These are phyloP conservation scores for Stemphylium vesicarium DNA, from an alignment of 2,329 filamentous ascomycete genomes.

Conservation along the genomic window DNA sequence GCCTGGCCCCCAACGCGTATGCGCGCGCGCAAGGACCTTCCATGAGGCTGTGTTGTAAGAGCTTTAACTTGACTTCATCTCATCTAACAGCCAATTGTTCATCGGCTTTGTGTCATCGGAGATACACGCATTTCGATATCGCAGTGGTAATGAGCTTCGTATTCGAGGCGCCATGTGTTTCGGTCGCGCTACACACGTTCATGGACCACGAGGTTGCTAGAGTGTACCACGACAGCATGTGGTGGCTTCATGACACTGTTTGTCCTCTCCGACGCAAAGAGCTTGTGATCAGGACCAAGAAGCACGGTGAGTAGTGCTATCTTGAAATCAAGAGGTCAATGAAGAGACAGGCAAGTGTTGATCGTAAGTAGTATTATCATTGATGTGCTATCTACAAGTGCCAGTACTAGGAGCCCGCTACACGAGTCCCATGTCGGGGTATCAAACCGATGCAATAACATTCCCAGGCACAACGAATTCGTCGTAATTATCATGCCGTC, in stretches of 20 bases:
- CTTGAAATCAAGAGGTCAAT: no score
- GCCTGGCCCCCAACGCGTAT: no score
- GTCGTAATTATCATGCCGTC: conserved; percentile 35
- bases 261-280: background rate
- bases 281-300: no score
- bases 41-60: background rate
- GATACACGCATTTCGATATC: background rate
- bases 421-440: conserved; percentile 32
- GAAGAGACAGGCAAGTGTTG: background rate
- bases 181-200: background rate
- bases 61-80: background rate
- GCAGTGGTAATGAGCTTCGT: background rate
- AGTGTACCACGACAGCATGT: background rate
- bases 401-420: conserved; percentile 18
- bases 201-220: background rate
- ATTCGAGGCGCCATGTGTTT: background rate
- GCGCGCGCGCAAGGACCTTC: background rate
- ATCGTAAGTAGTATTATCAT: conserved; percentile 28
- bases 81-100: background rate
- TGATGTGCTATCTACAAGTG: conserved; percentile 34
- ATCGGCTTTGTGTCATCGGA: background rate
- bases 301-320: no score
- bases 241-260: background rate
- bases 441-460: conserved; percentile 39
- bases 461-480: conserved; percentile 25